Evolutionary conservation across 495 filamentous ascomycete genomes (phyloP), one percentile per base, ranked within the genome.

Genomic region (Penicillium goetzii): DNA sequence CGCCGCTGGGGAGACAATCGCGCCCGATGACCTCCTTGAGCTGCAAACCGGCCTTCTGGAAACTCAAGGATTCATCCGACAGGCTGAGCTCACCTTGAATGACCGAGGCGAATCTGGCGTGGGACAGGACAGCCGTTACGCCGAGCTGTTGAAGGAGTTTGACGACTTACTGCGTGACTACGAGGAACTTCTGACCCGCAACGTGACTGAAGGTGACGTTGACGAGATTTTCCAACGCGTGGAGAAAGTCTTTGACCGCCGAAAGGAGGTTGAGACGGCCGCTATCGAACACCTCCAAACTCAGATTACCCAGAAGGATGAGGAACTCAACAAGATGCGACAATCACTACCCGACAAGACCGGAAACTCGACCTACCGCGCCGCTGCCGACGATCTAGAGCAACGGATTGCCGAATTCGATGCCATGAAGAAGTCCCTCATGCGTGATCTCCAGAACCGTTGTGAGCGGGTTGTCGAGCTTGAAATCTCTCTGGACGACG

Each of bases 381-480:
- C 88, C 49, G 91, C 91, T 60, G 90, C 92, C 83, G 97, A 97
- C 82, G 94, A 92, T n/a, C 83, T 97, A 47, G 92, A 97, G 68
- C 93, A 98, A 78, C 94, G 97, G 79, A 93, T 99, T 72, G 90
- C 95, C 59, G 95, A 99, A 68, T 99, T 99, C 65, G 95, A 99
- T 78, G 89, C 90, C 38, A 99, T 99, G 94, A 99, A 99, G 86
- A 99, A 99, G 85, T 95, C 90, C 49, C 81, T 99, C 64, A 99
- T 99, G 95, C 90, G 95, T 60, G 95, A 99, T 78, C 81, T 99
- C 57, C 95, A 99, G 78, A 99, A 99, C 80, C 87, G 95, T 47
- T 99, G 95, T 77, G 95, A 99, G 80, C 87, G 95, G 66, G 93
- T 99, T 47, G 95, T 99, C 28, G 95, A 99, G 78, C 86, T 99